Evolutionary conservation across 305 asterid species (phyloP).

Genomic region (Fraxinus xanthoxyloides): DNA sequence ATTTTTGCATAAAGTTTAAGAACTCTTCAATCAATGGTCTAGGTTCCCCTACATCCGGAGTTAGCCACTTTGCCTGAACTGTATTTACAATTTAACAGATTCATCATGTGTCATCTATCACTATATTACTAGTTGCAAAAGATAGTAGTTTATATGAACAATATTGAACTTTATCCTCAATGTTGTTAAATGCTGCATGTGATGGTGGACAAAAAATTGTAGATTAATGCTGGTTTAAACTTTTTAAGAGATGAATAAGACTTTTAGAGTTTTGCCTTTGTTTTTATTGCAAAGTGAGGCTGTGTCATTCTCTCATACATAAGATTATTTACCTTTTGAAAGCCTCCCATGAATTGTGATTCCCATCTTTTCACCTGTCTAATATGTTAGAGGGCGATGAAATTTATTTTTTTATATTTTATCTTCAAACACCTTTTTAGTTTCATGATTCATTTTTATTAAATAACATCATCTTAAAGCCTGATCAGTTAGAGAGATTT

Average conservation of each 20-base stretch:
- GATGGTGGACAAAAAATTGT: background rate
- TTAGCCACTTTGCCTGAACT: background rate
- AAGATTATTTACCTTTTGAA: background rate
- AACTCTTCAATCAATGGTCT: background rate
- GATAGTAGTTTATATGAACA: background rate
- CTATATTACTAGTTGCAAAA: background rate
- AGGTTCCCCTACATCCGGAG: background rate
- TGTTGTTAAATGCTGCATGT: background rate
- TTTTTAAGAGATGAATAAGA: conserved; percentile 9
- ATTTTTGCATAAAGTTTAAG: background rate
- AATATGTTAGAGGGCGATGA: background rate
- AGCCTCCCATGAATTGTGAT: background rate
- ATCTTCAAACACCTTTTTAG: background rate
- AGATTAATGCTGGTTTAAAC: background rate
- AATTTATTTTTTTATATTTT: background rate
- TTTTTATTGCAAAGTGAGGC: background rate
- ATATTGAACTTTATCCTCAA: background rate
- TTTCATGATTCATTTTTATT: background rate
- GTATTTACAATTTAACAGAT: background rate
- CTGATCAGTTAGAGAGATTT: background rate
- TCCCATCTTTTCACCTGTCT: background rate
- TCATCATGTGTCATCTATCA: background rate
- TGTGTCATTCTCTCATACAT: background rate
- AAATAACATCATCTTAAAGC: background rate
- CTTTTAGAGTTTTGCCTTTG: background rate